Conservation (phyloP, 192 early-diverging fungal genomes). For the Backusella sp. region DNA sequence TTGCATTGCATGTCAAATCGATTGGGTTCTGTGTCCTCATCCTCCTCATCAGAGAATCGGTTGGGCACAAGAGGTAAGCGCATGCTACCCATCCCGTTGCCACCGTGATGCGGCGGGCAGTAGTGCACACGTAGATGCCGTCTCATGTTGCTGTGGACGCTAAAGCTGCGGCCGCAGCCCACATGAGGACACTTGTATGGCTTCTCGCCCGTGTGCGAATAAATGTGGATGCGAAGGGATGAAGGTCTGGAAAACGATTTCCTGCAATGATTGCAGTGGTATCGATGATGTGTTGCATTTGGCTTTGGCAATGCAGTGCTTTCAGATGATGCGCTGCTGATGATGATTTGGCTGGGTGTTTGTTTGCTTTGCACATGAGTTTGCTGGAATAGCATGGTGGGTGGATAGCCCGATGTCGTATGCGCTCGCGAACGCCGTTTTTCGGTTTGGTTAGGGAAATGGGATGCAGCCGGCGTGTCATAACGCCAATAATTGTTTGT, state of each 20-base stretch:
- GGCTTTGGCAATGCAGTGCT: neutral
- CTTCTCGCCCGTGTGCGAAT: constrained; percentile 45
- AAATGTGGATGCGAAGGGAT: constrained; percentile 52
- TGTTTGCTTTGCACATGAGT: constrained; percentile 5
- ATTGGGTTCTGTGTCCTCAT: neutral
- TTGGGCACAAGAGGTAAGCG: constrained; percentile 6
- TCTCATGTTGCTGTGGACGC: constrained; percentile 67
- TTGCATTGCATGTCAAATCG: neutral
- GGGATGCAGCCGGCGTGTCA: neutral
- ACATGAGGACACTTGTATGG: constrained; percentile 34
- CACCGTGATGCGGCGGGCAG: constrained; percentile 3
- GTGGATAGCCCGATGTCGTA: constrained; percentile 22
- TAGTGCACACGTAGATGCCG: constrained; percentile 25
- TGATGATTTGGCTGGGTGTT: neutral
- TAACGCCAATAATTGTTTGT: neutral
- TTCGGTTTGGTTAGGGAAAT: neutral
- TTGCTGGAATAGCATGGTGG: constrained; percentile 6
- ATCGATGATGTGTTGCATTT: constrained; percentile 32
- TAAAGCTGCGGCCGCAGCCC: constrained; percentile 45
- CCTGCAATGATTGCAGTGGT: constrained; percentile 55
- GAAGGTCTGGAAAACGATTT: constrained; percentile 69
- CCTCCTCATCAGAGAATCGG: neutral
- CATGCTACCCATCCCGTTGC: neutral
- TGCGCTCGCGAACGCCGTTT: constrained; percentile 11
- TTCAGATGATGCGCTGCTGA: constrained; percentile 14